Conservation (phyloP, 2,329 filamentous ascomycete species). For the Lojkania enalia region DNA sequence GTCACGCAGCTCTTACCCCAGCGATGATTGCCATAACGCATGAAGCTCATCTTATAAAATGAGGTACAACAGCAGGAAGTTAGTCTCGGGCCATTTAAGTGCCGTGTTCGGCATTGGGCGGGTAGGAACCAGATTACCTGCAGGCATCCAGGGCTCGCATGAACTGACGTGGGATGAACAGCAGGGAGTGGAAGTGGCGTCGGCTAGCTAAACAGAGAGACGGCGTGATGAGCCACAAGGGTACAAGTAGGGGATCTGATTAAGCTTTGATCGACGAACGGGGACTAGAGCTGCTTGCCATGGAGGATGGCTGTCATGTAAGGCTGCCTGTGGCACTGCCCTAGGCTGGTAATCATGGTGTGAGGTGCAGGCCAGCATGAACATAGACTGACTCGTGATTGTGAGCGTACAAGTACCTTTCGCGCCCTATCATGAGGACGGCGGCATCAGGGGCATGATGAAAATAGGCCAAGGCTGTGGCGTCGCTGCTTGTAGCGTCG, state of each 20-base stretch:
- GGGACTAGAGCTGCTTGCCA: constrained; percentile 6
- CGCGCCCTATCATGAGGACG: neutral
- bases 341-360: neutral
- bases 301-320: constrained; percentile 9
- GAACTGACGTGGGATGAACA: neutral
- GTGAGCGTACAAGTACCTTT: constrained; percentile 1
- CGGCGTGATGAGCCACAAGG: neutral
- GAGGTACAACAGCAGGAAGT: neutral
- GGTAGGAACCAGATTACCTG: constrained; percentile 1
- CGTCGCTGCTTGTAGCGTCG: constrained; percentile 3
- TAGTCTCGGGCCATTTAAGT: constrained; percentile 4
- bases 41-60: constrained; percentile 12
- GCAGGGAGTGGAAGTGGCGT: neutral
- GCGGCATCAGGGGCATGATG: neutral
- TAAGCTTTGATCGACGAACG: constrained; percentile 17
- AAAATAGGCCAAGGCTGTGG: constrained; percentile 5
- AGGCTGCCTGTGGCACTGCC: constrained; percentile 7
- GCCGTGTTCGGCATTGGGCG: constrained; percentile 13
- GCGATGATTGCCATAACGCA: constrained; percentile 9
- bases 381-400: constrained; percentile 3
- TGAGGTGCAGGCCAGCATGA: neutral
- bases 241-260: constrained; percentile 3
- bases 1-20: constrained; percentile 1
- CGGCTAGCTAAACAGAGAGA: neutral
- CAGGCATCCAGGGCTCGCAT: constrained; percentile 4